Conservation (phyloP, 208 protist genomes). For the Blastocrithidia nonstop region DNA sequence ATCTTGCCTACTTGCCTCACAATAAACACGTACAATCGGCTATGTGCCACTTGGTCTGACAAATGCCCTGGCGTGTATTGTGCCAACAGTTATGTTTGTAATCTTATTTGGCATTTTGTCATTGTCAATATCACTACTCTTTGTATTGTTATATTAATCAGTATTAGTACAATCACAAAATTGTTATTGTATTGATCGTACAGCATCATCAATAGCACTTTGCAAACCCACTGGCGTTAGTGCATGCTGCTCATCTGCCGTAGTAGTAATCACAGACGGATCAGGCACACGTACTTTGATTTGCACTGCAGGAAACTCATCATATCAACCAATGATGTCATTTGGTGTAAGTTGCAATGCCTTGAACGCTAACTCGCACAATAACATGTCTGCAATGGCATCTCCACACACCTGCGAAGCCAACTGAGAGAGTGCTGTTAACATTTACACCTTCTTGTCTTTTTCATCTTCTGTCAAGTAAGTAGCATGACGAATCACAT, state of each 20-base stretch:
- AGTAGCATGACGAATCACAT: too few relatives aligned
- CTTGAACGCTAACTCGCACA: conserved; percentile 44
- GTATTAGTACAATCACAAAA: too few relatives aligned
- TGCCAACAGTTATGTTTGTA: neutral
- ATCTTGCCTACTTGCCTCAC: conserved; percentile 24
- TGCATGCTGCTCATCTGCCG: conserved; percentile 39
- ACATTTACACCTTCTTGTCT: too few relatives aligned
- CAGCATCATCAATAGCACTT: conserved; percentile 56
- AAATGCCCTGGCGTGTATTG: conserved; percentile 49
- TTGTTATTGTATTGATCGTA: too few relatives aligned
- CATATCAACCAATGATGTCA: conserved; percentile 41
- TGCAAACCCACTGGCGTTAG: conserved; percentile 59
- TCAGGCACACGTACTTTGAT: conserved; percentile 32
- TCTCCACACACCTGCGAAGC: conserved; percentile 81
- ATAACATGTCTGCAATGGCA: conserved; percentile 64
- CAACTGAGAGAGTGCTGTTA: too few relatives aligned
- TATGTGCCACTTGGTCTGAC: conserved; percentile 90
- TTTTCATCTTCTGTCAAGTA: too few relatives aligned
- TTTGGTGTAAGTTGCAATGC: conserved; percentile 17
- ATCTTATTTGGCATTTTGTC: too few relatives aligned
- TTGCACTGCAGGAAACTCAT: conserved; percentile 35
- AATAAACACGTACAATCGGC: conserved; percentile 86
- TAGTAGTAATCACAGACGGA: conserved; percentile 45
- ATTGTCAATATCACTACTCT: too few relatives aligned
- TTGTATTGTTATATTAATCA: neutral